Percentiles rank a stretch among this genome's conserved stretches.
Conservation (phyloP, 768 basidiomycete genomes). For the Tylopilus rubrobrunneus region DNA sequence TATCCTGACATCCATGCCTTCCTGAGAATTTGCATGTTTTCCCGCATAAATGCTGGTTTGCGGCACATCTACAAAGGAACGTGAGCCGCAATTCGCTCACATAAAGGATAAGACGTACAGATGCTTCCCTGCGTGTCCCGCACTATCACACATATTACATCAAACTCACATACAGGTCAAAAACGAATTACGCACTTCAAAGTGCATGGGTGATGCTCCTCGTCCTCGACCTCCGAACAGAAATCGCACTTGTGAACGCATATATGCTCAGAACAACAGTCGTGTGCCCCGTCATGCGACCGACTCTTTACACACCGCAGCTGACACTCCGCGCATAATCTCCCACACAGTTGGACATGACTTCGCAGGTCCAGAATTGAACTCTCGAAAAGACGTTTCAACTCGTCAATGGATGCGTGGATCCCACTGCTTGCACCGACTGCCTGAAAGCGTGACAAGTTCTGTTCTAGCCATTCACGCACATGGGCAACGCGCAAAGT, state of each 20-base stretch:
- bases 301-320: constrained; percentile 45
- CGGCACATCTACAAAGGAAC: constrained; percentile 41
- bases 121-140: constrained; percentile 54
- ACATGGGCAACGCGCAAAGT: constrained; percentile 47
- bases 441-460: constrained; percentile 44
- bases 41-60: constrained; percentile 54
- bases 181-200: constrained; percentile 38
- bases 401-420: constrained; percentile 42
- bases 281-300: constrained; percentile 45
- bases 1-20: constrained; percentile 46
- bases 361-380: constrained; percentile 43
- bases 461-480: constrained; percentile 47
- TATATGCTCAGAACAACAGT: constrained; percentile 47
- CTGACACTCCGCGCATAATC: constrained; percentile 46
- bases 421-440: constrained; percentile 2
- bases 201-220: constrained; percentile 36
- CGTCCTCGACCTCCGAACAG: constrained; percentile 27
- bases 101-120: constrained; percentile 34
- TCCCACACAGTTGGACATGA: constrained; percentile 46
- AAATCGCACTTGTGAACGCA: constrained; percentile 46
- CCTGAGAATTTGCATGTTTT: constrained; percentile 43
- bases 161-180: background rate
- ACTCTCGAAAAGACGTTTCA: constrained; percentile 43
- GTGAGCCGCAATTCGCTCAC: background rate
- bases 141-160: constrained; percentile 30